phyloP scores from a whole-genome alignment of 306 rosid genomes.

The Begonia masoniana region DNA sequence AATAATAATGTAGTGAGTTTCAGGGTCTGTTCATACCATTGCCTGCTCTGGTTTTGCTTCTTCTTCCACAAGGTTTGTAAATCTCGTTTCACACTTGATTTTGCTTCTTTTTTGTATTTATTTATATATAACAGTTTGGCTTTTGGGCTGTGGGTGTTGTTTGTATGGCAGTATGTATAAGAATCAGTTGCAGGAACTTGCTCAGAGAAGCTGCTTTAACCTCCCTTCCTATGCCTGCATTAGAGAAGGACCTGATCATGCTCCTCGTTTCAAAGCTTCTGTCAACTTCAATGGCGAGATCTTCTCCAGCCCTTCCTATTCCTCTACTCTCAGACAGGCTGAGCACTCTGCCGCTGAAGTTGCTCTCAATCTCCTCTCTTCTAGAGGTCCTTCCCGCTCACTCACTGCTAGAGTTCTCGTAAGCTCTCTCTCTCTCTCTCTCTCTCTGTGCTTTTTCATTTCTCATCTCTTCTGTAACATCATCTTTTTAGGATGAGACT shows the following conservation, averaged over 20 bases:
- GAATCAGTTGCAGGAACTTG: constrained; percentile 99
- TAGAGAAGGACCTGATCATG: constrained; percentile 99
- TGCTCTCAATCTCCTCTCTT: constrained; percentile 82
- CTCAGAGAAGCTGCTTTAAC: constrained; percentile 97
- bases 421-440: constrained; percentile 8
- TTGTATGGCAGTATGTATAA: constrained; percentile 48
- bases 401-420: constrained; percentile 90
- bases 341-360: constrained; percentile 99
- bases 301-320: constrained; percentile 79
- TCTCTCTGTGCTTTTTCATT: no score
- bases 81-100: no score
- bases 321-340: constrained; percentile 89
- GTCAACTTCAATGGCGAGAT: constrained; percentile 96
- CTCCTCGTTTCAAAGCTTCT: constrained; percentile 91
- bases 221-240: constrained; percentile 86
- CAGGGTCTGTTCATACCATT: no score
- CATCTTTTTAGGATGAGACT: constrained; percentile 61
- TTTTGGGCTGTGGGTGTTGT: no score
- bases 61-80: no score
- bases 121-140: no score
- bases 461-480: no score
- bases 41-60: no score
- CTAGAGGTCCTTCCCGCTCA: constrained; percentile 86
- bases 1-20: no score
- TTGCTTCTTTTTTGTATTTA: no score